phyloP scores from a whole-genome alignment of 2,329 filamentous ascomycete species.

The Verruconis gallopava region DNA sequence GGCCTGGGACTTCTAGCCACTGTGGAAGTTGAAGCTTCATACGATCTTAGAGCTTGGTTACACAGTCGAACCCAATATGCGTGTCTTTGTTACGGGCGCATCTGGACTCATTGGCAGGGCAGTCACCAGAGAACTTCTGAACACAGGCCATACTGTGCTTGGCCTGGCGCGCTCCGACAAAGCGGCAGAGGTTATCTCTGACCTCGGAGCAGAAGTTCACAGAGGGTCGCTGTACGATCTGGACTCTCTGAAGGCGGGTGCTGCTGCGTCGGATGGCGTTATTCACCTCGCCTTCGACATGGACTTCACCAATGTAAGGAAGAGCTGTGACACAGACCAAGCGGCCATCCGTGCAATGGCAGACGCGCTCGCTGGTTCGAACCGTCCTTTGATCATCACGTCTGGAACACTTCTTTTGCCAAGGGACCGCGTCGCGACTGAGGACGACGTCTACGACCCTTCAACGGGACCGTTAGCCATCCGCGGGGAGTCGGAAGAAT shows the following conservation, averaged over 20 bases:
- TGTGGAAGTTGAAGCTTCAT: no score
- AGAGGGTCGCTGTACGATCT: slow-evolving; percentile 25
- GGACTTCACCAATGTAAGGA: slow-evolving; percentile 25
- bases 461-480: slow-evolving; percentile 5
- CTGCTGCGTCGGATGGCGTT: slow-evolving; percentile 23
- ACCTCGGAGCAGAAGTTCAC: slow-evolving; percentile 22
- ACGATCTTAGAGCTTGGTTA: no score
- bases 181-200: slow-evolving; percentile 18
- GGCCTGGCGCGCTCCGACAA: slow-evolving; percentile 28
- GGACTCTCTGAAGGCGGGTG: slow-evolving; percentile 21
- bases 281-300: slow-evolving; percentile 32
- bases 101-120: slow-evolving; percentile 31
- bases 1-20: no score
- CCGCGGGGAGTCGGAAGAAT: not conserved
- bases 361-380: slow-evolving; percentile 19
- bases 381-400: slow-evolving; percentile 25
- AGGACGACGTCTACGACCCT: not conserved
- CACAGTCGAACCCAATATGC: no score
- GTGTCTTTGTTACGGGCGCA: slow-evolving; percentile 31
- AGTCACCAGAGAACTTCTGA: slow-evolving; percentile 27
- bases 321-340: slow-evolving; percentile 19
- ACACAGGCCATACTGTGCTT: slow-evolving; percentile 27
- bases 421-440: not conserved
- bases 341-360: slow-evolving; percentile 26
- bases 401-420: slow-evolving; percentile 22